Percentiles rank a stretch among this genome's conserved stretches.
Conservation (phyloP, 257 asterid genomes). For the Solanum sparsipilum region DNA sequence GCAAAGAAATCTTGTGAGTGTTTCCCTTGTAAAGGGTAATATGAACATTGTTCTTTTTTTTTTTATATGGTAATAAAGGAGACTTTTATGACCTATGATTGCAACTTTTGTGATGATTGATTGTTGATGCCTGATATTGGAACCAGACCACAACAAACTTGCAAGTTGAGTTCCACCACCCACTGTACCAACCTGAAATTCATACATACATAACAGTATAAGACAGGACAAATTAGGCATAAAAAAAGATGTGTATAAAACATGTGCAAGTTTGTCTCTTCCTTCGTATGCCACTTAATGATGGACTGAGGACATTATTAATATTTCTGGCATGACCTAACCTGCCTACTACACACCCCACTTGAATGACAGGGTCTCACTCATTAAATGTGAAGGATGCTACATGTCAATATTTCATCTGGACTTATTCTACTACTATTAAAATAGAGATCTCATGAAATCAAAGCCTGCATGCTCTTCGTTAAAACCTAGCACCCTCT, state of each 20-base stretch:
- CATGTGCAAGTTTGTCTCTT: not conserved
- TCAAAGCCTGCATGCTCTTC: not conserved
- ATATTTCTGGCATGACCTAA: not conserved
- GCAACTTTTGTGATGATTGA: not conserved
- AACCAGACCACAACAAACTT: not conserved
- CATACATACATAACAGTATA: not conserved
- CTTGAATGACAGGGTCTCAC: not conserved
- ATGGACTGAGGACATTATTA: not conserved
- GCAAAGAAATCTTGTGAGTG: not conserved
- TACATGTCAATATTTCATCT: not conserved
- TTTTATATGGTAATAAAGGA: not conserved
- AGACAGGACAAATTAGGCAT: not conserved
- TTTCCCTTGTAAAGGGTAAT: not conserved
- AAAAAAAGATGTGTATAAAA: not conserved
- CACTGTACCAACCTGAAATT: conserved; percentile 39
- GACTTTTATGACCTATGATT: not conserved
- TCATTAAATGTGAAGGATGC: not conserved
- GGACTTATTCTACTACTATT: not conserved
- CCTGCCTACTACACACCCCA: not conserved
- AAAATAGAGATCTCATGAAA: not conserved
- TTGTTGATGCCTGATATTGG: not conserved
- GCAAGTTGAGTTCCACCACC: conserved; percentile 52
- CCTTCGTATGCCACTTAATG: not conserved
- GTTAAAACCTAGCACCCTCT: not conserved
- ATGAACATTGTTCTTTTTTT: not conserved